Evolutionary conservation across 1,284 basidiomycete species (phyloP).

Genomic region (Neonothopanus nambi): DNA sequence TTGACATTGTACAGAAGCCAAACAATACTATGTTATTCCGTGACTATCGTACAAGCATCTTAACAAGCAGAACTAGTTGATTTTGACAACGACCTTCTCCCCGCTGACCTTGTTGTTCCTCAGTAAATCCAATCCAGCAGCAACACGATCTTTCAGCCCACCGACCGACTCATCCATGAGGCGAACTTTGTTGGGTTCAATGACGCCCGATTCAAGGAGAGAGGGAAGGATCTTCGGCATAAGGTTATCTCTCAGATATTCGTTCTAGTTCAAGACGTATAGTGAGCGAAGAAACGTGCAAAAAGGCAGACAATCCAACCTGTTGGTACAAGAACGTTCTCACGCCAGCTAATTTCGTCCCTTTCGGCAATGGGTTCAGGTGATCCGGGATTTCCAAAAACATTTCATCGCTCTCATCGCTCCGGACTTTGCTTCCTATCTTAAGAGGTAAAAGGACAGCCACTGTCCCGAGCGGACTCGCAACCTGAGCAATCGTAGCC

Average conservation of each 20-base stretch:
- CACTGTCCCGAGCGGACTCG: conserved; percentile 37
- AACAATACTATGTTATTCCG: too few species aligned
- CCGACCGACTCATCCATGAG: conserved; percentile 40
- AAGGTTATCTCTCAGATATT: conserved; percentile 39
- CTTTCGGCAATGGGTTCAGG: conserved; percentile 27
- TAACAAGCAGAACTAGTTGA: conserved; percentile 14
- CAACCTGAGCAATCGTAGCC: conserved; percentile 34
- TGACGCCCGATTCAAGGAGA: conserved; percentile 36
- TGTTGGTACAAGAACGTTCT: conserved; percentile 43
- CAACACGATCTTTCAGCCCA: conserved; percentile 39
- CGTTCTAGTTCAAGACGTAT: conserved; percentile 32
- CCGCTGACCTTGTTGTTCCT: conserved; percentile 49
- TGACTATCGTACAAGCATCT: too few species aligned
- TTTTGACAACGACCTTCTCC: conserved; percentile 48
- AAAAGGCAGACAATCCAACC: conserved; percentile 25
- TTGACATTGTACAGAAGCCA: too few species aligned
- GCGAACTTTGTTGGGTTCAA: conserved; percentile 41
- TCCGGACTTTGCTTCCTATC: conserved; percentile 37
- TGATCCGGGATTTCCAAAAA: conserved; percentile 31
- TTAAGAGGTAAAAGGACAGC: conserved; percentile 53
- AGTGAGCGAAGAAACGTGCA: not conserved
- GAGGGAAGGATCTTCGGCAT: conserved; percentile 46
- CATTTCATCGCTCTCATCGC: conserved; percentile 31
- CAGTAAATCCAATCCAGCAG: conserved; percentile 40
- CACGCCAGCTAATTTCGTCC: conserved; percentile 37